phyloP scores from a whole-genome alignment of 2,329 filamentous ascomycete species.

The Onygena corvina region DNA sequence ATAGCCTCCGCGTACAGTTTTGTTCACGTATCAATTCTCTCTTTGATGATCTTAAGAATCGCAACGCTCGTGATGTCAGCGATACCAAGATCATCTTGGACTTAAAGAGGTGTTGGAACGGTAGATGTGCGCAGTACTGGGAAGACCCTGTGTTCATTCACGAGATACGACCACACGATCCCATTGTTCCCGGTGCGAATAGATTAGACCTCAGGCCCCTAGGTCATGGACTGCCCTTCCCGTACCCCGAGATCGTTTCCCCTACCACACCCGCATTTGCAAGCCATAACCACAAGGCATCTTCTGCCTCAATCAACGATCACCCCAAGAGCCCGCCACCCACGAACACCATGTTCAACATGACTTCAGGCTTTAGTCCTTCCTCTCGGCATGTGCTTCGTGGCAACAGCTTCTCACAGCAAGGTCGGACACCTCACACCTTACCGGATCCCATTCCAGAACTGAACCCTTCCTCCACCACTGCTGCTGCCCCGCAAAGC shows the following conservation, averaged over 20 bases:
- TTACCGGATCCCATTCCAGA: constrained; percentile 29
- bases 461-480: constrained; percentile 19
- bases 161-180: constrained; percentile 49
- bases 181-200: constrained; percentile 60
- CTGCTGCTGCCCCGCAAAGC: constrained; percentile 20
- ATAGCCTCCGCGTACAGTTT: constrained; percentile 61
- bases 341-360: not conserved
- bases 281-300: not conserved
- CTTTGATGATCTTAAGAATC: constrained; percentile 41
- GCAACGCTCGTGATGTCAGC: constrained; percentile 44
- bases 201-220: constrained; percentile 44
- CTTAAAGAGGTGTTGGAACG: constrained; percentile 93
- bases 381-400: constrained; percentile 14
- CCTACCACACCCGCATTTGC: not conserved
- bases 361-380: too few relatives aligned
- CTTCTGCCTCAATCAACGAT: not conserved
- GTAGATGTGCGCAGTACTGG: constrained; percentile 84
- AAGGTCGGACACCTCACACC: constrained; percentile 31
- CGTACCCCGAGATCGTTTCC: not conserved
- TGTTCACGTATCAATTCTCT: constrained; percentile 65
- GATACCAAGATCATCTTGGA: constrained; percentile 82
- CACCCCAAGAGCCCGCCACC: constrained; percentile 24
- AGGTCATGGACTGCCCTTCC: not conserved
- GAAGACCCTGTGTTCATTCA: constrained; percentile 56
- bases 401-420: constrained; percentile 14